Conservation (phyloP, 2,329 filamentous ascomycete species). For the Talaromyces sp. region DNA sequence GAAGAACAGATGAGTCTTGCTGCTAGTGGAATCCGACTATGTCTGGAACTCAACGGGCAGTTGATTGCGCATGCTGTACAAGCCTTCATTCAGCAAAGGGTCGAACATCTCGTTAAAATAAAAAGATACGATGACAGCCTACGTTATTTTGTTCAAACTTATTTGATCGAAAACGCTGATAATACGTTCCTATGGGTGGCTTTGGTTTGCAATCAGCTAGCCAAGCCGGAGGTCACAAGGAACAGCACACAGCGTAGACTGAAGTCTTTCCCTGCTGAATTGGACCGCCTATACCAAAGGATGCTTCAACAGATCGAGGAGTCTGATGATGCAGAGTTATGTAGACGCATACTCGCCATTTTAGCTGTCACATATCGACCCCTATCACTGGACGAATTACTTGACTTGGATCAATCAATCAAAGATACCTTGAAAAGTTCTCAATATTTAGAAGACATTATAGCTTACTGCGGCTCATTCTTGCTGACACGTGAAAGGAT, state of each 20-base stretch:
- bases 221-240: too few relatives aligned
- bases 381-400: neutral
- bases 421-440: neutral
- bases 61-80: neutral
- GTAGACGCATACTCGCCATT: neutral
- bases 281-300: neutral
- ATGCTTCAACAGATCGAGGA: neutral
- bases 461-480: slow-evolving; percentile 16
- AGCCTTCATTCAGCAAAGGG: neutral
- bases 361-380: neutral
- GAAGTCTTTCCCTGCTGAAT: neutral
- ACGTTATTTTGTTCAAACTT: neutral
- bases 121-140: neutral
- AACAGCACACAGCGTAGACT: neutral
- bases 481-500: slow-evolving; percentile 8
- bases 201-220: slow-evolving; percentile 1
- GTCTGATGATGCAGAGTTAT: neutral
- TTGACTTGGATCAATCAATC: neutral
- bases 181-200: slow-evolving; percentile 32
- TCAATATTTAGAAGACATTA: neutral
- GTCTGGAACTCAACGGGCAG: neutral
- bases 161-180: neutral
- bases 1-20: neutral
- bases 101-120: neutral
- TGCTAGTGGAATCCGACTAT: neutral